Conservation (phyloP, 495 filamentous ascomycete species). For the Lindgomyces ingoldianus region DNA sequence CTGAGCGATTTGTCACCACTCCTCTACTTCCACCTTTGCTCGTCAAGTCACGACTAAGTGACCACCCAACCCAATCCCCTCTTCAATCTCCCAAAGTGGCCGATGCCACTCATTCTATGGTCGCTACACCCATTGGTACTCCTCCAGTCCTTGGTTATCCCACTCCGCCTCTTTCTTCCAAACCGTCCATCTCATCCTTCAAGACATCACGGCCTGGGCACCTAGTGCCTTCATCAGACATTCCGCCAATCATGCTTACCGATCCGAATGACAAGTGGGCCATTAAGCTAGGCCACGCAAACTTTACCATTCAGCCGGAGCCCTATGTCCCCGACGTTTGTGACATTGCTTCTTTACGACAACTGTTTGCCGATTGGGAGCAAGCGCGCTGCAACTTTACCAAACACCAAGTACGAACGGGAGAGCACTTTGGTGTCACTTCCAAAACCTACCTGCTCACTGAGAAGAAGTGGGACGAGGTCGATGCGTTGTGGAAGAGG, state of each 20-base stretch:
- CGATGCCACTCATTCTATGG: conserved; percentile 45
- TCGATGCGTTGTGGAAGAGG: conserved; percentile 68
- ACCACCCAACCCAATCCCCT: conserved; percentile 65
- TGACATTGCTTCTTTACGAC: conserved; percentile 61
- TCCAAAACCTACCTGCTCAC: conserved; percentile 82
- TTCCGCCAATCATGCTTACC: conserved; percentile 61
- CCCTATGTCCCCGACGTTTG: conserved; percentile 69
- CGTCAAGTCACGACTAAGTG: conserved; percentile 52
- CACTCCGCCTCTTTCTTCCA: conserved; percentile 77
- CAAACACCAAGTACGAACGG: conserved; percentile 78
- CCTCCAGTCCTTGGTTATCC: conserved; percentile 55
- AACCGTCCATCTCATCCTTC: conserved; percentile 77
- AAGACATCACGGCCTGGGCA: conserved; percentile 48
- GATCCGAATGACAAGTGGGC: conserved; percentile 79
- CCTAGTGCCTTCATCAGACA: conserved; percentile 56
- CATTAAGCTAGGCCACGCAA: conserved; percentile 80
- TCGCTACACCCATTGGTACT: conserved; percentile 48
- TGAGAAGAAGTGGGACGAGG: conserved; percentile 79
- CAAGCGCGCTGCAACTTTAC: conserved; percentile 76
- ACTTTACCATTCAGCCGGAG: conserved; percentile 83
- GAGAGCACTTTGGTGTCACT: conserved; percentile 81
- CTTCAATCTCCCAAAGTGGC: conserved; percentile 78
- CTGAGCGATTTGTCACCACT: conserved; percentile 66
- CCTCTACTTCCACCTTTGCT: conserved; percentile 81
- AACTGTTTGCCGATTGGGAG: conserved; percentile 77